These are phyloP conservation scores for Rubus parviflorus DNA, from an alignment of 306 rosid genomes.

Conservation along the genomic window DNA sequence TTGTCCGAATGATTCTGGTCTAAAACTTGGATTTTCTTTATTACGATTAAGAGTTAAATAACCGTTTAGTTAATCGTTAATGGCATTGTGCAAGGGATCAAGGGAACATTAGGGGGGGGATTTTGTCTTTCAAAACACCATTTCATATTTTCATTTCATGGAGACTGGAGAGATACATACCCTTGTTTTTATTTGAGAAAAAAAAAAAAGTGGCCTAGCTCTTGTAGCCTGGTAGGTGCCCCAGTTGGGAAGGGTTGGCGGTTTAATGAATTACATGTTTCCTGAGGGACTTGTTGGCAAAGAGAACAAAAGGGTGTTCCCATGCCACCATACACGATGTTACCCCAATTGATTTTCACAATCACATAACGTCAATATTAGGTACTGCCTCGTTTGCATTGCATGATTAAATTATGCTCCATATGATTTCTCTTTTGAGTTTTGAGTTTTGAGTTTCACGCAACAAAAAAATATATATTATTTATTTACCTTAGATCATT, in stretches of 20 bases:
- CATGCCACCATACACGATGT: background rate
- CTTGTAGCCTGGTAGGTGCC: background rate
- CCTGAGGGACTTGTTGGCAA: background rate
- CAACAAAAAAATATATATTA: no score
- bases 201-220: no score
- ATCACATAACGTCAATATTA: no score
- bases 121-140: background rate
- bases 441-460: no score
- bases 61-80: background rate
- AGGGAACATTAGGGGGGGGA: background rate
- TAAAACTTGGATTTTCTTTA: conserved; percentile 12
- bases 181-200: no score
- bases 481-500: no score
- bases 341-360: background rate
- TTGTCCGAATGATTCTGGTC: conserved; percentile 51
- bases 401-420: no score
- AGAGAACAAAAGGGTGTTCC: background rate
- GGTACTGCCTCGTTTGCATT: no score
- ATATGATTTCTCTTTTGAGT: no score
- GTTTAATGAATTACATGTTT: background rate
- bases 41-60: background rate
- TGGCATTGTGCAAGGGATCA: background rate
- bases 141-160: no score
- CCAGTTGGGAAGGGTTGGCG: background rate
- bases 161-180: no score